Conservation (phyloP, 2,329 filamentous ascomycete species). For the Fonsecaea pedrosoi region DNA sequence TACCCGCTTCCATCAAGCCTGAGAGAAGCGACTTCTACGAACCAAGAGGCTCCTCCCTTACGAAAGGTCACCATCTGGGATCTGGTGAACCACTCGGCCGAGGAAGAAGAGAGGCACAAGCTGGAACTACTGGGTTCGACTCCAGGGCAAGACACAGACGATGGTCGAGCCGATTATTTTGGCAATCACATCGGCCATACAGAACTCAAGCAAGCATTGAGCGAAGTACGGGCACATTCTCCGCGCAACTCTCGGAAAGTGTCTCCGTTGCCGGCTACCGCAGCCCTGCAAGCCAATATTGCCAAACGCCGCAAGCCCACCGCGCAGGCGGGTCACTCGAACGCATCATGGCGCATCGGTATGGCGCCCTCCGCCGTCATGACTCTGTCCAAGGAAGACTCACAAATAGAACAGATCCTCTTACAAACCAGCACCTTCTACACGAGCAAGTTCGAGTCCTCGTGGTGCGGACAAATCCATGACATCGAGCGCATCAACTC, state of each 20-base stretch:
- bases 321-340: neutral
- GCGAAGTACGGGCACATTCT: slow-evolving; percentile 12
- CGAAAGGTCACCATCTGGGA: slow-evolving; percentile 27
- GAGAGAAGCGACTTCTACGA: neutral
- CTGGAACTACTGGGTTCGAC: slow-evolving; percentile 11
- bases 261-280: neutral
- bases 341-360: slow-evolving; percentile 25
- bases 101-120: slow-evolving; percentile 23
- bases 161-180: slow-evolving; percentile 14
- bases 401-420: slow-evolving; percentile 24
- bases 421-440: slow-evolving; percentile 20
- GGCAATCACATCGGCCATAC: slow-evolving; percentile 8
- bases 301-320: slow-evolving; percentile 18
- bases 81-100: slow-evolving; percentile 22
- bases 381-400: slow-evolving; percentile 23
- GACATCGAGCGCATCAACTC: slow-evolving; percentile 2
- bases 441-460: slow-evolving; percentile 22
- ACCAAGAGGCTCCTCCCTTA: slow-evolving; percentile 1
- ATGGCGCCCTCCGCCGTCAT: slow-evolving; percentile 12
- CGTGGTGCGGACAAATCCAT: slow-evolving; percentile 19
- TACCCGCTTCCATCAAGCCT: neutral
- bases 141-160: slow-evolving; percentile 16
- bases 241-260: slow-evolving; percentile 1
- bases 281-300: slow-evolving; percentile 22
- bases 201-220: slow-evolving; percentile 20